Evolutionary conservation across 129 eudicot genomes (phyloP), one percentile per base, ranked within the genome.

Genomic region (Chrysanthemum makinoi): DNA sequence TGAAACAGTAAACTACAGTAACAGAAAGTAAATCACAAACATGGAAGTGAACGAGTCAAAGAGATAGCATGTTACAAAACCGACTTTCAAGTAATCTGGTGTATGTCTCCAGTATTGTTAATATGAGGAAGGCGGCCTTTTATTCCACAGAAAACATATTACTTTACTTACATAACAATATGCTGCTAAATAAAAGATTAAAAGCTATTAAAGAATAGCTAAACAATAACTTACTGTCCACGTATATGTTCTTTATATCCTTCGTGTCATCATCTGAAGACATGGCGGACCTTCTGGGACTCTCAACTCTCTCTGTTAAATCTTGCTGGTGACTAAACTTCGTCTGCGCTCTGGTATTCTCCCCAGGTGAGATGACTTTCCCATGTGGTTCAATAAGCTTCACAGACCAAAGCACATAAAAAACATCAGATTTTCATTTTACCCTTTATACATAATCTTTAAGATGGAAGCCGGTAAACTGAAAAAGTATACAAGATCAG

Each of bases 231-330:
- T 92, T 85, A 93, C 98, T 73, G 88, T 93, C 98, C 20, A 93
- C 88, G 60, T 89, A 87, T 73, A 93, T 93, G 67, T 88, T 93
- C 83, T 89, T 93, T 65, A 92, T 89, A 49, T 89, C 95, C 76
- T 87, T 87, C 53, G 87, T 56, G 72, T 92, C 96, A 62, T 76
- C 70, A 81, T 89, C 98, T 43, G 91, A 77, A n/a, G 87, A 78
- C 35, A 56, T 50, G 78, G 82, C 74, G 44, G 96, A 80, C 75
- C 86, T 88, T 76, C 72, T 66, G 58, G 68, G 81, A 76, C 86
- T 75, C 71, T 62, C 86, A 52, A 66, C 83, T 79, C 75, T 86
- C 67, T 86, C 87, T 52, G 71, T 44, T 80, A 72, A 35, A 73
- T 80, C 79, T 76, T 75, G 88, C 80, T 72, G 70, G 58, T 62